These are phyloP conservation scores for Lenzites betulinus DNA, from an alignment of 768 basidiomycete genomes.

Conservation along the genomic window DNA sequence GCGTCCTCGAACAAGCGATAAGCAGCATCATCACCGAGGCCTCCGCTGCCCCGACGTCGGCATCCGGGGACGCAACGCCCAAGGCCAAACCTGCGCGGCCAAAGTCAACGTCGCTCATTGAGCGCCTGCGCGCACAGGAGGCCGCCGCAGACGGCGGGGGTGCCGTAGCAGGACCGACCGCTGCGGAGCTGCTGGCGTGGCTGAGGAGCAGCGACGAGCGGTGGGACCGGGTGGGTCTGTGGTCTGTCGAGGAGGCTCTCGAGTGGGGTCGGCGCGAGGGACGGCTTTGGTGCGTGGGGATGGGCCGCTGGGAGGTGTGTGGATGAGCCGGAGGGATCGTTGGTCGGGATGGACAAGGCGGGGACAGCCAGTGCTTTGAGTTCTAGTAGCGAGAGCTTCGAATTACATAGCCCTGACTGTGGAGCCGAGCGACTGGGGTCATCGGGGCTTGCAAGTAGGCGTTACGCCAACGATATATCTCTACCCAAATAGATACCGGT, in stretches of 20 bases:
- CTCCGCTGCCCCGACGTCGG: conserved; percentile 25
- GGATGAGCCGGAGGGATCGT: conserved; percentile 2
- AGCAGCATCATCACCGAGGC: conserved; percentile 33
- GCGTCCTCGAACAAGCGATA: conserved; percentile 50
- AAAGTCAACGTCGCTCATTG: conserved; percentile 14
- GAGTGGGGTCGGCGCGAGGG: conserved; percentile 43
- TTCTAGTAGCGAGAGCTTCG: too few relatives aligned
- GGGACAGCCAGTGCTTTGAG: background rate
- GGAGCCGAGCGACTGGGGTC: too few relatives aligned
- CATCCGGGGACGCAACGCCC: background rate
- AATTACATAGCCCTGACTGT: too few relatives aligned
- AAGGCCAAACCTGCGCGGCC: background rate
- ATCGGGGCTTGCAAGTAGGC: too few relatives aligned
- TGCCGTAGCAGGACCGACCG: conserved; percentile 35
- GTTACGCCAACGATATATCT: too few relatives aligned
- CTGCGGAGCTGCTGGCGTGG: conserved; percentile 48
- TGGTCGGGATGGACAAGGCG: background rate
- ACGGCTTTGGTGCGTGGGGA: conserved; percentile 36
- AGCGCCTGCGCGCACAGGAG: conserved; percentile 21
- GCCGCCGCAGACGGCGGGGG: background rate
- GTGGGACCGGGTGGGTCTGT: conserved; percentile 66
- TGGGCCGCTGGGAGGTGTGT: conserved; percentile 38
- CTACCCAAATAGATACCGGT: too few relatives aligned
- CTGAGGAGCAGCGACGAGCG: conserved; percentile 56
- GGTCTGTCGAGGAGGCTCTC: conserved; percentile 65